These are phyloP conservation scores for Limonium bicolor DNA, from an alignment of 148 eudicot species.

Conservation along the genomic window DNA sequence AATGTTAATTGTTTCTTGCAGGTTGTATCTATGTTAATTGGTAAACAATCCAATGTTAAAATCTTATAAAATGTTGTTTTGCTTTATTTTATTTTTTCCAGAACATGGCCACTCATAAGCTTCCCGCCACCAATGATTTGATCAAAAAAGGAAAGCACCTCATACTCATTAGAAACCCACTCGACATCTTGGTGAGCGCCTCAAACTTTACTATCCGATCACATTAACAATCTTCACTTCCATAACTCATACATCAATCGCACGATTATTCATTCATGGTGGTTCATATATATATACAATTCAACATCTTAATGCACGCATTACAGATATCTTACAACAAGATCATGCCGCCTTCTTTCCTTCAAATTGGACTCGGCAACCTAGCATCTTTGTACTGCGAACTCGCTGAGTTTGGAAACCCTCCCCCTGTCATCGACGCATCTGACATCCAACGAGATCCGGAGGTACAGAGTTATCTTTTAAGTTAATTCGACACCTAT, in stretches of 20 bases:
- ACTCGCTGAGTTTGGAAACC: slow-evolving; percentile 47
- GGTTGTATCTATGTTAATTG: too few species aligned
- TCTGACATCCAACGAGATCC: slow-evolving; percentile 60
- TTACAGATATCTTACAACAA: slow-evolving; percentile 81
- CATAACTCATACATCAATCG: too few species aligned
- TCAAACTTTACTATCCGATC: too few species aligned
- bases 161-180: slow-evolving; percentile 75
- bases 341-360: slow-evolving; percentile 63
- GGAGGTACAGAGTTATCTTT: slow-evolving; percentile 42
- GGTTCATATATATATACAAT: too few species aligned
- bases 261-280: too few species aligned
- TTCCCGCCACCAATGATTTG: slow-evolving; percentile 55
- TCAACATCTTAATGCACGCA: too few species aligned
- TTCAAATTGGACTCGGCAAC: slow-evolving; percentile 52
- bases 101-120: slow-evolving; percentile 73
- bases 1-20: too few species aligned
- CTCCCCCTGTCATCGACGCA: slow-evolving; percentile 75
- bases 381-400: slow-evolving; percentile 58
- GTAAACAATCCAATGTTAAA: too few species aligned
- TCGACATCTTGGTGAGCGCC: slow-evolving; percentile 68
- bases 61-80: too few species aligned
- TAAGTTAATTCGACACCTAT: too few species aligned
- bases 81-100: slow-evolving; percentile 10
- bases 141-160: slow-evolving; percentile 82
- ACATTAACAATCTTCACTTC: too few species aligned